Evolutionary conservation across 257 asterid genomes (phyloP).

Genomic region (Primulina huaijiensis): DNA sequence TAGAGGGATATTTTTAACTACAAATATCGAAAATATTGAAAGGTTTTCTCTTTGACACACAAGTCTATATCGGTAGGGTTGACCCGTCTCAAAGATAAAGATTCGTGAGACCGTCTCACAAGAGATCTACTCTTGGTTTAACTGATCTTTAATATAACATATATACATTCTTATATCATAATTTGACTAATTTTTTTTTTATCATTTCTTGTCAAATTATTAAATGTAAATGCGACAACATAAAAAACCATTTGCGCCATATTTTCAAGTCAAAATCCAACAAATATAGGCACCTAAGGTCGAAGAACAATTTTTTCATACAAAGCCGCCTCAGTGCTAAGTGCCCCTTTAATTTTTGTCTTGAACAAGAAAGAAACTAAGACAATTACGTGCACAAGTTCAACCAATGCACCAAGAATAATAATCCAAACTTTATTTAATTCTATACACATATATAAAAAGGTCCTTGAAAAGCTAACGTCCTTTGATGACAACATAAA

Average conservation of each 20-base stretch:
- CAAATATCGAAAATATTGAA: too few species aligned
- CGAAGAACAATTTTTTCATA: neutral
- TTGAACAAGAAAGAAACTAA: constrained; percentile 12
- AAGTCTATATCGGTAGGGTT: too few species aligned
- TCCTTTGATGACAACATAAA: neutral
- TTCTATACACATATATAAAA: constrained; percentile 35
- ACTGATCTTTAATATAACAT: too few species aligned
- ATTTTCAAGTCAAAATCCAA: constrained; percentile 21
- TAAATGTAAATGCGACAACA: too few species aligned
- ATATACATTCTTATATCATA: too few species aligned
- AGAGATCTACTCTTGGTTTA: too few species aligned
- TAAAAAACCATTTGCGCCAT: neutral
- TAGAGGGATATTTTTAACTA: too few species aligned
- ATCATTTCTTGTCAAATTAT: too few species aligned
- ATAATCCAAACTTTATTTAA: constrained; percentile 34
- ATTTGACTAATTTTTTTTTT: too few species aligned
- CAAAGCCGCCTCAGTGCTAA: constrained; percentile 16
- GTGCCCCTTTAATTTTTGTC: constrained; percentile 25
- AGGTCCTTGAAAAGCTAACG: constrained; percentile 24
- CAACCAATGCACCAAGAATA: constrained; percentile 24
- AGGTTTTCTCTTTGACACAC: too few species aligned
- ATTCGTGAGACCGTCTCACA: too few species aligned
- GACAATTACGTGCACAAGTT: constrained; percentile 5
- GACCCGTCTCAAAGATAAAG: too few species aligned
- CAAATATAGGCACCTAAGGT: neutral